Evolutionary conservation across 805 yeast species (phyloP).

Genomic region (Pichia cabralensis): DNA sequence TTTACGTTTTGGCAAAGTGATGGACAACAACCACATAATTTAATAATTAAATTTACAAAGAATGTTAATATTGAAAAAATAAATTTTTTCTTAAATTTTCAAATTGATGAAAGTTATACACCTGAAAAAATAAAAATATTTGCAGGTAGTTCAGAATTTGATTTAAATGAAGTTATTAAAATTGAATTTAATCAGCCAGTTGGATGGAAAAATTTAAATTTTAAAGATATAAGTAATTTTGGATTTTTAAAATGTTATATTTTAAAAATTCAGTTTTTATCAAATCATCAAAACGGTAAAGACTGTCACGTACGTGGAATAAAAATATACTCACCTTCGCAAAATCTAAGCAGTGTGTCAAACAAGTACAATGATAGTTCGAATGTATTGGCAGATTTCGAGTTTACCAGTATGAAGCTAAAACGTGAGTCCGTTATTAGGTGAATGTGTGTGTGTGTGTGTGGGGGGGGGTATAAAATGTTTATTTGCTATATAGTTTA

Average conservation of each 20-base stretch:
- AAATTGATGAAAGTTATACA: slow-evolving; percentile 84
- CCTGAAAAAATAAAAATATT: slow-evolving; percentile 58
- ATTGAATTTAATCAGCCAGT: slow-evolving; percentile 52
- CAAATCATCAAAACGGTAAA: slow-evolving; percentile 92
- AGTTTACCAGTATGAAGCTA: slow-evolving; percentile 26
- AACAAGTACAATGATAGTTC: too few relatives aligned
- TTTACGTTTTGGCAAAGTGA: slow-evolving; percentile 89
- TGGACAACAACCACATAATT: slow-evolving; percentile 78
- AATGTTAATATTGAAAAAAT: slow-evolving; percentile 59
- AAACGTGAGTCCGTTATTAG: slow-evolving; percentile 26
- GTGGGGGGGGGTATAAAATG: too few relatives aligned
- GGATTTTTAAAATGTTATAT: slow-evolving; percentile 57
- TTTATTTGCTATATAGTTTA: too few relatives aligned
- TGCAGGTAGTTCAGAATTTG: slow-evolving; percentile 78
- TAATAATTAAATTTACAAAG: slow-evolving; percentile 73
- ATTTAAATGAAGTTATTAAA: slow-evolving; percentile 54
- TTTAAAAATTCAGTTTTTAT: slow-evolving; percentile 48
- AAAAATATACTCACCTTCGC: slow-evolving; percentile 48
- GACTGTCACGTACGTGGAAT: slow-evolving; percentile 84
- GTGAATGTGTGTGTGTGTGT: too few relatives aligned
- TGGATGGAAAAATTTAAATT: slow-evolving; percentile 68
- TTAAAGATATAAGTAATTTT: slow-evolving; percentile 44
- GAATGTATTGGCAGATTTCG: too few relatives aligned
- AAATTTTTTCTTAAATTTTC: slow-evolving; percentile 60
- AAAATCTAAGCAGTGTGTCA: too few relatives aligned